phyloP scores from a whole-genome alignment of 179 eudicot species.

The Patellifolia procumbens region DNA sequence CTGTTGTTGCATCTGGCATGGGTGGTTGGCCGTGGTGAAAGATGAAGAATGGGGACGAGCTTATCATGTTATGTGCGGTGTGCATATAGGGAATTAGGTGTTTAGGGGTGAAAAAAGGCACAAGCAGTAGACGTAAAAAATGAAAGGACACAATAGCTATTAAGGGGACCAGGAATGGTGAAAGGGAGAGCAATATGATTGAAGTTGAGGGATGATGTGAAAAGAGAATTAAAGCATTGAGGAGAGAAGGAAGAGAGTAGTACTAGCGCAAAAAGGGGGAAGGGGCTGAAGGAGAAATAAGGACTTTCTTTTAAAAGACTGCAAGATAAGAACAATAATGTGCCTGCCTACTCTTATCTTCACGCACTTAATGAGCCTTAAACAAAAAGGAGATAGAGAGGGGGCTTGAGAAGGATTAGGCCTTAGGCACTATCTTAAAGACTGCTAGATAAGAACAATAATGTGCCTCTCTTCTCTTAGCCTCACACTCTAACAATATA shows the following conservation, averaged over 20 bases:
- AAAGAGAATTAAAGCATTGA: background rate
- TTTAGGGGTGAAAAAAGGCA: background rate
- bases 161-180: background rate
- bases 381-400: no score
- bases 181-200: background rate
- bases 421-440: no score
- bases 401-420: no score
- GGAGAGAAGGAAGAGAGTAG: background rate
- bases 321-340: background rate
- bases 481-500: no score
- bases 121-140: background rate
- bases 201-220: background rate
- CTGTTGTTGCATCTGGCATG: background rate
- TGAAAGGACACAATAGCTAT: background rate
- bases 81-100: background rate
- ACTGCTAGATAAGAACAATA: no score
- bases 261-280: background rate
- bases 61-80: background rate
- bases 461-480: no score
- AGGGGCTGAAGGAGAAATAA: background rate
- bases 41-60: background rate
- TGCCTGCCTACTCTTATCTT: no score
- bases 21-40: background rate
- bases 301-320: background rate
- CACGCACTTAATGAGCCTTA: no score